Evolutionary conservation across 306 rosid species (phyloP), one percentile per base, ranked within the genome.

Genomic region (Ammopiptanthus mongolicus): DNA sequence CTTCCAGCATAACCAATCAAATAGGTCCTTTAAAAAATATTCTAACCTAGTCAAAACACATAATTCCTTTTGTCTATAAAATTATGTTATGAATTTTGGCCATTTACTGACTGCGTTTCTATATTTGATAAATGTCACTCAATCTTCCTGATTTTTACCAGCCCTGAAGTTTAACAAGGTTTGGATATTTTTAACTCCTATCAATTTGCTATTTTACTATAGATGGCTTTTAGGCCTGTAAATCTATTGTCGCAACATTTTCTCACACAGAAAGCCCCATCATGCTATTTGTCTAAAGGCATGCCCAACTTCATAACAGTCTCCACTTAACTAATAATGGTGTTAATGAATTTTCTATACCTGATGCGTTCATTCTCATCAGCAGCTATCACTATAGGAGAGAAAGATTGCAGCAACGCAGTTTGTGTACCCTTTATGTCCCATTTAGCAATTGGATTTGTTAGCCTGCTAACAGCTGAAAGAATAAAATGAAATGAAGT

Each of bases 361-460:
- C 99, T 91, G 72, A 96, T 92, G 14, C 92, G 87, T 84, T 96
- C 99, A 83, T 90, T 92, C 87, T 90, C 98, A 62, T 96, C 98
- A 14, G 94, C 99, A 56, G 94, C 98, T 48, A 96, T 84, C 62
- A 92, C 97, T 53, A 96, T 78, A 59, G 98, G 98, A 77, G 99
- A 90, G 75, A 92, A 96, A 66, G 99, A 98, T 58, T 92, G 97
- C 74, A 96, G 86, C 92, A 96, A 81, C 48, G 82, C 82, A 39
- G 87, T 81, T 75, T 89, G 93, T 21, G 97, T 90, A 39, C 93
- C 98, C 83, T 80, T 92, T 7, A 91, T 89, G 80, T 92, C 97
- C 97, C 96, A 90, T 86, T 91, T 89, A 46, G 99, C 97, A 75
- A 95, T 90, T 71, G 87, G 93, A 80, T 89, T 92, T 65, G 84